Evolutionary conservation across 352 stramenopile species (phyloP), one percentile per base, ranked within the genome.

Genomic region (Elongisporangium anandrum): DNA sequence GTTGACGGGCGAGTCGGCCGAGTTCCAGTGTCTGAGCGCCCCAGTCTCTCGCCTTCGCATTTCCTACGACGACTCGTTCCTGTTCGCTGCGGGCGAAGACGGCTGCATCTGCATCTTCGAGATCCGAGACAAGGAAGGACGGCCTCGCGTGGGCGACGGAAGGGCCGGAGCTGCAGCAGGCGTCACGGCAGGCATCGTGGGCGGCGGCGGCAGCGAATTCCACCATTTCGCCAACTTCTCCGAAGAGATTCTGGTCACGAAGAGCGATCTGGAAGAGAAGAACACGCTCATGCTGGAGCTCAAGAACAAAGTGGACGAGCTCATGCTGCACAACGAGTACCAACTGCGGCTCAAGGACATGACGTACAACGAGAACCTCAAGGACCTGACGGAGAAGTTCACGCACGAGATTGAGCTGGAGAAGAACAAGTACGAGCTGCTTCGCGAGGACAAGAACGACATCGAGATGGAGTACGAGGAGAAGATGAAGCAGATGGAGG

Each of bases 311-410:
- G 89, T 98, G 15, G 94, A 98, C 57, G 91, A 98, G 59, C 77
- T 98, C 12, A 94, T 88, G 67, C 76, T 97, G 16, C 88, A 98
- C 62, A 98, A 98, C 64, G 94, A 98, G 56, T 98, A 98, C 67
- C 90, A 98, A 58, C 66, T 98, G 21, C 81, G 94, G 12, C 73
- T 98, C 16, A 97, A 98, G 59, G 92, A 98, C 62, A 97, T 98
- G 91, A 97, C 93, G 57, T 97, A 97, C 73, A 90, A 87, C 53
- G 94, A 98, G 60, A 95, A 97, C 55, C 77, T 98, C 24, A 98
- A 98, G 65, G 94, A 98, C 59, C 65, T 96, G 39, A 97, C 82
- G 4, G 90, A 98, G 54, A 94, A 96, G 64, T 98, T 97, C 64
- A 95, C 85, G 3, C 89, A 97, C 62, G 89, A 98, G 71, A 88